Conservation (phyloP, 2,329 filamentous ascomycete species). For the Zymoseptoria passerinii region DNA sequence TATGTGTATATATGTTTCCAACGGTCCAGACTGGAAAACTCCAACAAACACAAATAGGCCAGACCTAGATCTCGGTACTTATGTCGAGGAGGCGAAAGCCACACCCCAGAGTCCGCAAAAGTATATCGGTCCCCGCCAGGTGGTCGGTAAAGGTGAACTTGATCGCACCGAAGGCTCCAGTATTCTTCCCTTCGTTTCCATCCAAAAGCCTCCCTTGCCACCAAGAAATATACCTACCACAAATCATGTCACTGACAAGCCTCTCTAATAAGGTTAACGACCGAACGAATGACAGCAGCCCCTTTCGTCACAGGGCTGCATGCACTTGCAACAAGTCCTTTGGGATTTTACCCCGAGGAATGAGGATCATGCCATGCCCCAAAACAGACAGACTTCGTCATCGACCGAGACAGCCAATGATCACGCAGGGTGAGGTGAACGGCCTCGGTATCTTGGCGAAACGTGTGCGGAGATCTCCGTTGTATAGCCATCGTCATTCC, state of each 20-base stretch:
- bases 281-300: not conserved
- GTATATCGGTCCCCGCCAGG: too few species aligned
- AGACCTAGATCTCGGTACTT: too few species aligned
- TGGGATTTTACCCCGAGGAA: not conserved
- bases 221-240: not conserved
- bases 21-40: too few species aligned
- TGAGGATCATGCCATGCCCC: not conserved
- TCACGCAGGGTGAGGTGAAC: too few species aligned
- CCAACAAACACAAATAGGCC: too few species aligned
- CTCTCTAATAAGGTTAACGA: not conserved
- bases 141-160: too few species aligned
- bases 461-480: not conserved
- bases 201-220: not conserved
- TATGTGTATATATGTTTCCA: too few species aligned
- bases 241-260: not conserved
- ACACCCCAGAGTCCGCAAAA: too few species aligned
- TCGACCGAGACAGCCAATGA: not conserved
- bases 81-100: too few species aligned
- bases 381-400: not conserved
- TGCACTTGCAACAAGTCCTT: not conserved
- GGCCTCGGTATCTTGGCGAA: not conserved
- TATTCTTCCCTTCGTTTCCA: not conserved
- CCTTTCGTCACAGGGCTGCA: not conserved
- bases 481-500: not conserved
- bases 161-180: not conserved